Evolutionary conservation across 305 asterid genomes (phyloP).

Genomic region (Solanum hybrid): DNA sequence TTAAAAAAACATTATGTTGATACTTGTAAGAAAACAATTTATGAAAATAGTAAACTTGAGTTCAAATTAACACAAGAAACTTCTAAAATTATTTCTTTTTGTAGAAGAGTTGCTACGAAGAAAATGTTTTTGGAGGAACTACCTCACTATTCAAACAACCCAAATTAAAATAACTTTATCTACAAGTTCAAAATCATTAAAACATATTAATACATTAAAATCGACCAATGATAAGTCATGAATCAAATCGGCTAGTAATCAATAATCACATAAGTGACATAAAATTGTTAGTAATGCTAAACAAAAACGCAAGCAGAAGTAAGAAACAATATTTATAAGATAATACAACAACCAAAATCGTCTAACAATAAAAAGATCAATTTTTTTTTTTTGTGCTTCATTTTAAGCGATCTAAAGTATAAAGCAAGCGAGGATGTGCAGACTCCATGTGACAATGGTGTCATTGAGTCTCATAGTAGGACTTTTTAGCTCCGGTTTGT

Average conservation of each 20-base stretch:
- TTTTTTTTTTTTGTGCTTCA: neutral
- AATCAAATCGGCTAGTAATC: neutral
- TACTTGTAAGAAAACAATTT: neutral
- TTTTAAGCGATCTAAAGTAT: too few relatives aligned
- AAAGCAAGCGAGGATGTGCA: neutral
- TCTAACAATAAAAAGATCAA: neutral
- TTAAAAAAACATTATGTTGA: neutral
- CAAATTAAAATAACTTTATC: neutral
- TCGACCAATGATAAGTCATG: neutral
- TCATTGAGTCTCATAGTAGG: too few relatives aligned
- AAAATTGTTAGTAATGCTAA: neutral
- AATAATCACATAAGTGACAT: too few relatives aligned
- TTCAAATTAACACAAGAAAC: neutral
- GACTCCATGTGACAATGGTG: neutral
- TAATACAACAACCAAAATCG: neutral
- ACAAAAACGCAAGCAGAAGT: neutral
- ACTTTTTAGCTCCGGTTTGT: neutral
- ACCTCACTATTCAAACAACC: neutral
- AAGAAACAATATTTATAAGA: neutral
- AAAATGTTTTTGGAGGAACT: neutral
- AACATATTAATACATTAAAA: too few relatives aligned
- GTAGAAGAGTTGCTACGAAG: neutral
- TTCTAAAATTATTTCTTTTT: too few relatives aligned
- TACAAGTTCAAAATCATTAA: neutral
- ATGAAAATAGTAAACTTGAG: neutral